Evolutionary conservation across 768 basidiomycete genomes (phyloP).

Genomic region (Leccinum ochraceum): DNA sequence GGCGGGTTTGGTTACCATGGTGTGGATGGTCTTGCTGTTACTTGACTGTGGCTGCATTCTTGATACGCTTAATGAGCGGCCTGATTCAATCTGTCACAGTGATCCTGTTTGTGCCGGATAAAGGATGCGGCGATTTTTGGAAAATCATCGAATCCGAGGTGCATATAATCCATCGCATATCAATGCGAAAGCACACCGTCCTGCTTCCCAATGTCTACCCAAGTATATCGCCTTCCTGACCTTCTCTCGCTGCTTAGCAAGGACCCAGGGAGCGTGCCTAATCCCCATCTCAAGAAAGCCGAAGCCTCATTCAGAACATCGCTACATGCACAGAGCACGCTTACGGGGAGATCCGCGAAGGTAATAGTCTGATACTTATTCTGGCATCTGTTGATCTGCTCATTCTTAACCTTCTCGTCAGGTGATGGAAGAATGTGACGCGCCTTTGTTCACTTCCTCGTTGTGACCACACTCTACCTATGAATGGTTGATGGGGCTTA

Average conservation of each 20-base stretch:
- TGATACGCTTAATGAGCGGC: too few species aligned
- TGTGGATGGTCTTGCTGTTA: too few species aligned
- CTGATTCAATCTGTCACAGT: too few species aligned
- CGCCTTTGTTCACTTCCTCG: background rate
- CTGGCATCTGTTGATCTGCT: background rate
- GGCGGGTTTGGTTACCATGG: too few species aligned
- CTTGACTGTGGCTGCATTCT: too few species aligned
- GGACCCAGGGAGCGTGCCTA: background rate
- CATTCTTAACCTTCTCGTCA: background rate
- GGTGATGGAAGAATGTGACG: background rate
- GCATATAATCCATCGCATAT: background rate
- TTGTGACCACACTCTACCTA: background rate
- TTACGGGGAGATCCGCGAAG: background rate
- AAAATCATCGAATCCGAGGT: background rate
- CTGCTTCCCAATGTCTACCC: background rate
- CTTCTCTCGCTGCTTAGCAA: background rate
- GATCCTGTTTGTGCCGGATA: too few species aligned
- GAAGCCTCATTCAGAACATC: background rate
- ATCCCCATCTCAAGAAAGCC: background rate
- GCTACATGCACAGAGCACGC: background rate
- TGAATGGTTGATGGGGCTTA: background rate
- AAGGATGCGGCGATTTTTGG: too few species aligned
- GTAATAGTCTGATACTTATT: background rate
- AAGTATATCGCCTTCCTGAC: background rate
- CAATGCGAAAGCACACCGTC: background rate